These are phyloP conservation scores for Glycine tomentella DNA, from an alignment of 306 rosid species.

Conservation along the genomic window DNA sequence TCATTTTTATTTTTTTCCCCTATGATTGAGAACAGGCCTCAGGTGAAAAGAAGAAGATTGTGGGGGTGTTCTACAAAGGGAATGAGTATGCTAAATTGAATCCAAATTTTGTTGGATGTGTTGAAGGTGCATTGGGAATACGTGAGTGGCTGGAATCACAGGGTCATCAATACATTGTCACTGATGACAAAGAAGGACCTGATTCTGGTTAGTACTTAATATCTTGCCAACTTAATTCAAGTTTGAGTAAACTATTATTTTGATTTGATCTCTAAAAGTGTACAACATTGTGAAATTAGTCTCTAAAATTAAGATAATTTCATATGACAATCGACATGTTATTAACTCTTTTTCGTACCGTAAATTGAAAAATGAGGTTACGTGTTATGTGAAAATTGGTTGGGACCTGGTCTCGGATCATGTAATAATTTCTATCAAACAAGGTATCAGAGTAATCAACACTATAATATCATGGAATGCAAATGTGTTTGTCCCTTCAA, in stretches of 20 bases:
- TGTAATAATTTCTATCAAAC: not conserved
- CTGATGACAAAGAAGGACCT: constrained; percentile 94
- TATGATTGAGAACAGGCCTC: constrained; percentile 64
- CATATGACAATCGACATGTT: too few relatives aligned
- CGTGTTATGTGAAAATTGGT: too few relatives aligned
- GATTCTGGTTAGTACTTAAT: constrained; percentile 63
- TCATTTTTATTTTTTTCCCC: not conserved
- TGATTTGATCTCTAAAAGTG: too few relatives aligned
- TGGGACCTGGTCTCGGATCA: not conserved
- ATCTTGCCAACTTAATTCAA: not conserved
- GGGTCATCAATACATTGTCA: constrained; percentile 90
- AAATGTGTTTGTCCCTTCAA: not conserved
- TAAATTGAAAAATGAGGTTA: too few relatives aligned
- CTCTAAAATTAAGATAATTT: too few relatives aligned
- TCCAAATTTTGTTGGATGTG: constrained; percentile 92
- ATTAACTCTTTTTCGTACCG: too few relatives aligned
- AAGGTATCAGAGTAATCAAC: not conserved
- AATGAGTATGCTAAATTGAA: constrained; percentile 79
- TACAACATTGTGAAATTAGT: too few relatives aligned
- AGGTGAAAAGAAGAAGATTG: constrained; percentile 87
- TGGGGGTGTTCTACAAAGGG: constrained; percentile 94
- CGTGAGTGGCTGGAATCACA: constrained; percentile 93
- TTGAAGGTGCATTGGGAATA: constrained; percentile 85
- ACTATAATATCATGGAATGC: not conserved
- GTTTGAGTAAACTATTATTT: not conserved